Evolutionary conservation across 2,329 filamentous ascomycete species (phyloP), one percentile per base, ranked within the genome.

Genomic region (Parasarocladium wereldwijsianum): DNA sequence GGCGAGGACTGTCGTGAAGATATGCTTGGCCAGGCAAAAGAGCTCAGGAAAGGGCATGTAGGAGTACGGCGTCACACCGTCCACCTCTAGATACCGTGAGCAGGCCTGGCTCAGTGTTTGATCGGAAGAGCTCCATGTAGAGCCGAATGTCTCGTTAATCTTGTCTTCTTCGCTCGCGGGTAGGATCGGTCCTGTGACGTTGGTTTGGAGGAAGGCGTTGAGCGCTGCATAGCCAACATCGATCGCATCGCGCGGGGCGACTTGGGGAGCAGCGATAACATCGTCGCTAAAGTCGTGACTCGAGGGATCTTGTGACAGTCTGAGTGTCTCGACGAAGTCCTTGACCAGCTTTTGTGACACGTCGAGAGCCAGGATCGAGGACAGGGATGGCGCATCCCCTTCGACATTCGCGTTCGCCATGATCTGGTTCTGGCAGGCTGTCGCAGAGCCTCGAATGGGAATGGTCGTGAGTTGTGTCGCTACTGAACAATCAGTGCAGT

Each of bases 111-210:
- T 61, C 11, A 76, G 43, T n/a, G n/a, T n/a, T 17, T 24, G 28
- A 4, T 30, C 28, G 6, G 28, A 7, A 4, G 28, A 11, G 1
- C 50, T 45, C 20, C 28, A 17, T 23, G 14, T 24, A n/a, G n/a
- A n/a, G n/a, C n/a, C n/a, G 32, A 66, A 57, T 4, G 52, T 40
- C 8, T 13, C n/a, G 18, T 31, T 19, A 6, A 34, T 17, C 12
- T 30, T 30, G 13, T 24, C 13, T 5, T 19, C 20, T 2, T 38
- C 35, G 18, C 35, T 24, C 24, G 40, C 30, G 0, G 52, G 41
- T n/a, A 93, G 58, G 0, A 84, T 76, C 1, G 86, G 86, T 0
- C 86, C 86, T 4, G 86, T 93, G 32, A 92, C 80, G 47, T 84
- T 93, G 1, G 74, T 73, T 50, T 94, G 86, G 11, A 93, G 54